Conservation (phyloP, 2,329 filamentous ascomycete genomes). For the Byssothecium circinans region DNA sequence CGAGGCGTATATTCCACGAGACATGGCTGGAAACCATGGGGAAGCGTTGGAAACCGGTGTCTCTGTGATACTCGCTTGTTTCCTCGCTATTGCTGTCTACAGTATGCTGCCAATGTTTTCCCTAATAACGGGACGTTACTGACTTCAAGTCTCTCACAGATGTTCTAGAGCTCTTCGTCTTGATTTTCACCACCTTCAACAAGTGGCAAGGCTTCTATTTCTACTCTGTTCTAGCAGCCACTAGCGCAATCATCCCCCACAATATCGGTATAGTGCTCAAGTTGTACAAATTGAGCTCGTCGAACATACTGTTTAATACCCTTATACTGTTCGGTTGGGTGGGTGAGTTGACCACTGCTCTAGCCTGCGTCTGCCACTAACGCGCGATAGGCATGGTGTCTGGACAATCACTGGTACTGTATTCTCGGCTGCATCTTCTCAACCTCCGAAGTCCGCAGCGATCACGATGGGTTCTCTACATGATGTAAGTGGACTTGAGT, state of each 20-base stretch:
- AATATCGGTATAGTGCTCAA: conserved; percentile 47
- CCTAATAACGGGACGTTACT: background rate
- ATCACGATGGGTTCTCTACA: conserved; percentile 49
- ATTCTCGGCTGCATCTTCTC: conserved; percentile 50
- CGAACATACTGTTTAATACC: conserved; percentile 43
- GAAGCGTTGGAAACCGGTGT: background rate
- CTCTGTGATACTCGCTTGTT: background rate
- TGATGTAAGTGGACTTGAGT: conserved; percentile 47
- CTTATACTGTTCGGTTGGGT: conserved; percentile 52
- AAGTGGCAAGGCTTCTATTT: conserved; percentile 48
- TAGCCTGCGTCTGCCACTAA: background rate
- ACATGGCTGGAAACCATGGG: too few species aligned
- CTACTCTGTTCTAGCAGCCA: conserved; percentile 46
- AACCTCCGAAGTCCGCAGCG: conserved; percentile 1
- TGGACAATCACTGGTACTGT: conserved; percentile 61
- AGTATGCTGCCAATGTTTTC: background rate
- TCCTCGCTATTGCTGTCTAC: background rate
- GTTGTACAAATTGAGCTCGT: conserved; percentile 21
- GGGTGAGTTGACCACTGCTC: conserved; percentile 10
- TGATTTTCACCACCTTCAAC: conserved; percentile 19
- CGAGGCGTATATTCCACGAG: too few species aligned
- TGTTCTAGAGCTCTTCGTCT: conserved; percentile 19
- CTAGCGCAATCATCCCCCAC: conserved; percentile 46
- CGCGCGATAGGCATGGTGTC: conserved; percentile 54
- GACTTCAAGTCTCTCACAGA: conserved; percentile 20